Evolutionary conservation across 2,329 filamentous ascomycete species (phyloP).

Genomic region (Aspergillus brasiliensis): DNA sequence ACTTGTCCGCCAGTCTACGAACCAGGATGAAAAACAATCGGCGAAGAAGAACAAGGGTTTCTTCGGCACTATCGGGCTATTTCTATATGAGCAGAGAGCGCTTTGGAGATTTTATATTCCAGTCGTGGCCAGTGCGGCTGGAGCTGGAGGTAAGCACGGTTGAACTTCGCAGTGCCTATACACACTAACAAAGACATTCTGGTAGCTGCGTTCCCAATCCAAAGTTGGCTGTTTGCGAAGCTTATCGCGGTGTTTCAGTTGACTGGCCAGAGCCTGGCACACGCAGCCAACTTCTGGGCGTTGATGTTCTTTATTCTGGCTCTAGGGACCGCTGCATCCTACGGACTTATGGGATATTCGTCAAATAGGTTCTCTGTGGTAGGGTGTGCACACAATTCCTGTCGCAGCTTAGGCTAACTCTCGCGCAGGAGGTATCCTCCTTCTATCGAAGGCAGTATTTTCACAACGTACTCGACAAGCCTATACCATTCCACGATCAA

Average conservation of each 20-base stretch:
- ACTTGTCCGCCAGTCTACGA: neutral
- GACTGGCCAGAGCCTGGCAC: slow-evolving; percentile 39
- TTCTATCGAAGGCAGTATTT: slow-evolving; percentile 16
- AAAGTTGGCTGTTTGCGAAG: slow-evolving; percentile 51
- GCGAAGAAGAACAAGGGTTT: slow-evolving; percentile 17
- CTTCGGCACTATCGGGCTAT: slow-evolving; percentile 22
- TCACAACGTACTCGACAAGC: slow-evolving; percentile 10
- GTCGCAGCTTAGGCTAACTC: slow-evolving; percentile 32
- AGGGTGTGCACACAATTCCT: slow-evolving; percentile 29
- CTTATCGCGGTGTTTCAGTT: slow-evolving; percentile 53
- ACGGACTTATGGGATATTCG: slow-evolving; percentile 49
- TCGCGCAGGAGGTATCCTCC: slow-evolving; percentile 4
- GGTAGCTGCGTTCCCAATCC: slow-evolving; percentile 35
- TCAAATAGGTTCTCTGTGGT: slow-evolving; percentile 51
- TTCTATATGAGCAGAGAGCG: slow-evolving; percentile 36
- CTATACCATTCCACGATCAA: slow-evolving; percentile 14
- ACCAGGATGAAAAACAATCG: neutral
- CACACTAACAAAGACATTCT: neutral
- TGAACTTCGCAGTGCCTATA: too few species aligned
- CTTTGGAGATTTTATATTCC: slow-evolving; percentile 33
- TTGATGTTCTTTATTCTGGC: slow-evolving; percentile 61
- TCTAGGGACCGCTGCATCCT: slow-evolving; percentile 48
- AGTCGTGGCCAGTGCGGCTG: slow-evolving; percentile 28
- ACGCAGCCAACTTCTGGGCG: slow-evolving; percentile 53
- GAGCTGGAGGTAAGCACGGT: slow-evolving; percentile 32